Evolutionary conservation across 2,329 filamentous ascomycete species (phyloP).

Genomic region (Ampelomyces quisqualis): DNA sequence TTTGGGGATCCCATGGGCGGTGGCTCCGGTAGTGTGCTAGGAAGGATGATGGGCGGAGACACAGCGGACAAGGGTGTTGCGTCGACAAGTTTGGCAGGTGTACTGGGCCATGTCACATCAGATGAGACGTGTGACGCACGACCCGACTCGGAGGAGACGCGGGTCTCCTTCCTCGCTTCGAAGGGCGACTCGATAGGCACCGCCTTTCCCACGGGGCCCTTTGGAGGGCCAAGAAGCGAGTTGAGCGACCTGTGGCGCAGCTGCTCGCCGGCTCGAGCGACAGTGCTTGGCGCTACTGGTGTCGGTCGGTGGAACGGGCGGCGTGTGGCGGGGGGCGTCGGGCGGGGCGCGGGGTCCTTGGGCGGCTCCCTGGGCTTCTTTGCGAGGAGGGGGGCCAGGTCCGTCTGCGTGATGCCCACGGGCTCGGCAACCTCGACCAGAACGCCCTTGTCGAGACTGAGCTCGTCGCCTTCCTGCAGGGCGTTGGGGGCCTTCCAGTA

Average conservation of each 20-base stretch:
- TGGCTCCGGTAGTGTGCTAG: conserved; percentile 3
- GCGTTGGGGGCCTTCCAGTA: conserved; percentile 72
- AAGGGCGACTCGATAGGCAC: conserved; percentile 65
- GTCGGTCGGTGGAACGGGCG: conserved; percentile 24
- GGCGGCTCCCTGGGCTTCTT: conserved; percentile 59
- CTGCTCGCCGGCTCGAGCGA: conserved; percentile 36
- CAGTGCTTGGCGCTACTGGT: conserved; percentile 17
- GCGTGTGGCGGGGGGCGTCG: conserved; percentile 17
- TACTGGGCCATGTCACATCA: conserved; percentile 27
- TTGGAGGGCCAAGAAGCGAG: conserved; percentile 65
- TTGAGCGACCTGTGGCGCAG: conserved; percentile 61
- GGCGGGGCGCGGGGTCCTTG: conserved; percentile 42
- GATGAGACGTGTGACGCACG: conserved; percentile 18
- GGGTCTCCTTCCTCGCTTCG: conserved; percentile 53
- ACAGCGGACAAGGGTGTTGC: neutral
- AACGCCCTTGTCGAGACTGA: conserved; percentile 73
- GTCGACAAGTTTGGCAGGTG: conserved; percentile 12
- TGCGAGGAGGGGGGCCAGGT: conserved; percentile 72
- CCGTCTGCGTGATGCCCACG: conserved; percentile 71
- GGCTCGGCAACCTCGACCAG: conserved; percentile 79
- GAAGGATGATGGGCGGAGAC: conserved; percentile 7
- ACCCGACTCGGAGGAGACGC: conserved; percentile 41
- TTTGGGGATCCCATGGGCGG: conserved; percentile 18
- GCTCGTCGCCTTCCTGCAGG: conserved; percentile 79
- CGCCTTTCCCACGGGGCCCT: conserved; percentile 63